A percentile compares a stretch with the other conserved stretches of the same genome.
These are phyloP conservation scores for Pleurotus sapidus DNA, from an alignment of 768 basidiomycete genomes.

Conservation along the genomic window DNA sequence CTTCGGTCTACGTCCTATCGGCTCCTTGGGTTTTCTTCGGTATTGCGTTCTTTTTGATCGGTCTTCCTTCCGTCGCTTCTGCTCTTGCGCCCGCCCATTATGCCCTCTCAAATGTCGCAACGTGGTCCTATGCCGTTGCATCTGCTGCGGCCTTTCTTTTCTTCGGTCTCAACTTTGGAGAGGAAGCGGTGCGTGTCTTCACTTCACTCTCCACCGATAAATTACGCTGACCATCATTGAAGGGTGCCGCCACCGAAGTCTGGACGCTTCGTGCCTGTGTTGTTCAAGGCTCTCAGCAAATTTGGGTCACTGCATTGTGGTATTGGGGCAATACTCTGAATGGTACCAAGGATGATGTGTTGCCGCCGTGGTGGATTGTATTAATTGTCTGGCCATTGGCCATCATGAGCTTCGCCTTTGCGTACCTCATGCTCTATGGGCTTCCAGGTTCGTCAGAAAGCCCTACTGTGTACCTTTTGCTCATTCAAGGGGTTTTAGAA, in stretches of 20 bases:
- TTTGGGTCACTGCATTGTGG: conserved; percentile 95
- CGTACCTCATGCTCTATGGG: conserved; percentile 82
- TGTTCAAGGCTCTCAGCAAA: conserved; percentile 93
- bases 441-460: conserved; percentile 61
- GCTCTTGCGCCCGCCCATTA: conserved; percentile 59
- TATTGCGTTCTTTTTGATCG: conserved; percentile 88
- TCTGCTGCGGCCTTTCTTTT: conserved; percentile 93
- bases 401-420: conserved; percentile 70
- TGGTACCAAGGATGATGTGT: conserved; percentile 41
- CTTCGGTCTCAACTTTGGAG: conserved; percentile 96
- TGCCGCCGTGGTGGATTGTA: conserved; percentile 84
- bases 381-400: conserved; percentile 81
- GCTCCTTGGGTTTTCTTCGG: conserved; percentile 91
- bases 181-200: conserved; percentile 73
- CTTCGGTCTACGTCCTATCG: conserved; percentile 84
- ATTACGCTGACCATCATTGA: conserved; percentile 10
- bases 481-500: conserved; percentile 39
- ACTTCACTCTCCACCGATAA: background rate
- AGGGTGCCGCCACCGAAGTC: conserved; percentile 93
- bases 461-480: background rate
- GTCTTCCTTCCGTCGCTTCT: conserved; percentile 71
- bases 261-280: conserved; percentile 91
- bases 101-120: conserved; percentile 73
- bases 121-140: conserved; percentile 88
- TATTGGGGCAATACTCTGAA: conserved; percentile 90